Conservation (phyloP, 768 basidiomycete species). For the Panaeolus papilionaceus region DNA sequence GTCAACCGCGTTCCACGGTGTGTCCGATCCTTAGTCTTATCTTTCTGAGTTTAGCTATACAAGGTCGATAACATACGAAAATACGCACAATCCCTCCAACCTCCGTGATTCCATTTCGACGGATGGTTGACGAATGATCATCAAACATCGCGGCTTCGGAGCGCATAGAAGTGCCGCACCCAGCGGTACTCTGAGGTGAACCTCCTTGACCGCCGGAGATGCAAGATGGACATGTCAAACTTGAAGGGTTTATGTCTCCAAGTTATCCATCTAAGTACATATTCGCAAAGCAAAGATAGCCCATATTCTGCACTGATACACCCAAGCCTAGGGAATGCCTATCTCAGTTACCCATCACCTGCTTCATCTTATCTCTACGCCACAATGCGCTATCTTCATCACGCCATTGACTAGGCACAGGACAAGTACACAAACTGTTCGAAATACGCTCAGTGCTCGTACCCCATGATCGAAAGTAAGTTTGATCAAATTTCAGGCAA, state of each 20-base stretch:
- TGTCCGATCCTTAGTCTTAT: not conserved
- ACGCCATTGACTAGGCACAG: not conserved
- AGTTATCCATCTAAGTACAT: not conserved
- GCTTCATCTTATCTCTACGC: slow-evolving; percentile 9
- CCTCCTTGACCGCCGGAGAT: slow-evolving; percentile 7
- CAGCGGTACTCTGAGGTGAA: not conserved
- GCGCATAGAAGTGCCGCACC: not conserved
- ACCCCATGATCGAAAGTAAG: not conserved
- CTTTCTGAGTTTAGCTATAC: not conserved
- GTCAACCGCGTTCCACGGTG: not conserved
- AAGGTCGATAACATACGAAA: not conserved
- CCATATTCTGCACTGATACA: not conserved
- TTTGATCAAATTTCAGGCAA: not conserved
- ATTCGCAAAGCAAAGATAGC: not conserved
- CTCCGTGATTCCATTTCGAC: not conserved
- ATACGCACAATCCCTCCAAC: not conserved
- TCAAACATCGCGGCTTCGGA: not conserved
- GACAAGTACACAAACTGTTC: not conserved
- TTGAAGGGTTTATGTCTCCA: not conserved
- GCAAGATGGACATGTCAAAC: no score
- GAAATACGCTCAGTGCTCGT: not conserved
- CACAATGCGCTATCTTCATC: not conserved
- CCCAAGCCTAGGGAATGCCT: not conserved
- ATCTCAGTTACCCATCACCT: slow-evolving; percentile 3
- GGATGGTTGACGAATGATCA: not conserved